A percentile compares a stretch with the other conserved stretches of the same genome.
Evolutionary conservation across 2,329 filamentous ascomycete species (phyloP).

Genomic region (Neopestalotiopsis clavispora): DNA sequence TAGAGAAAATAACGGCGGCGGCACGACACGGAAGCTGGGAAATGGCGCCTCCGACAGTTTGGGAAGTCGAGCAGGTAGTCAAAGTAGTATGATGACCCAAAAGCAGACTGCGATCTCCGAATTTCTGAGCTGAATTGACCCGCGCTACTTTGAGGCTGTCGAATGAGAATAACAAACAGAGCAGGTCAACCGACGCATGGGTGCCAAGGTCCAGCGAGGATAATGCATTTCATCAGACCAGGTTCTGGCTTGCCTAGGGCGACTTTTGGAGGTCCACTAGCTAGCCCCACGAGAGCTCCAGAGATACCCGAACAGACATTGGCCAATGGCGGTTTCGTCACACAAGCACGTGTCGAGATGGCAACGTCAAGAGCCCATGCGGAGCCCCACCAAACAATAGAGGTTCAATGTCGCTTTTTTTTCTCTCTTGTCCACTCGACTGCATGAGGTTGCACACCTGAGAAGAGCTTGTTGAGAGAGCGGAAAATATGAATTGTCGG

Average conservation of each 20-base stretch:
- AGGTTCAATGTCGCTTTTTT: neutral
- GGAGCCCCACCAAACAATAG: neutral
- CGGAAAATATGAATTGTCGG: neutral
- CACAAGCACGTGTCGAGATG: constrained; percentile 8
- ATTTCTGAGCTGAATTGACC: neutral
- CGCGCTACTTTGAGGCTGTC: neutral
- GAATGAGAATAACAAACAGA: neutral
- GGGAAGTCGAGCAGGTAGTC: neutral
- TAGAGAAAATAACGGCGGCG: neutral
- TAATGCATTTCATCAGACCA: neutral
- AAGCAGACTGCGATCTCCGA: neutral
- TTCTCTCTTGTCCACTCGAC: neutral
- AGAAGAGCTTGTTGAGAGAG: neutral
- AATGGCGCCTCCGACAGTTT: neutral
- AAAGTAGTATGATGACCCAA: neutral
- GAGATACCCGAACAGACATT: constrained; percentile 3
- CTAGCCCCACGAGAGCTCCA: neutral
- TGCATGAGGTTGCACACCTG: neutral
- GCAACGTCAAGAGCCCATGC: neutral
- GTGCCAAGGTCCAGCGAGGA: neutral
- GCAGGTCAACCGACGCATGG: neutral
- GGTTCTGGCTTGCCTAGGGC: neutral
- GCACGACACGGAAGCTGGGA: neutral
- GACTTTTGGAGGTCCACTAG: neutral
- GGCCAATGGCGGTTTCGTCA: constrained; percentile 8